Conservation (phyloP, 371 early-diverging fungal species). For the Mucor plumbeus region DNA sequence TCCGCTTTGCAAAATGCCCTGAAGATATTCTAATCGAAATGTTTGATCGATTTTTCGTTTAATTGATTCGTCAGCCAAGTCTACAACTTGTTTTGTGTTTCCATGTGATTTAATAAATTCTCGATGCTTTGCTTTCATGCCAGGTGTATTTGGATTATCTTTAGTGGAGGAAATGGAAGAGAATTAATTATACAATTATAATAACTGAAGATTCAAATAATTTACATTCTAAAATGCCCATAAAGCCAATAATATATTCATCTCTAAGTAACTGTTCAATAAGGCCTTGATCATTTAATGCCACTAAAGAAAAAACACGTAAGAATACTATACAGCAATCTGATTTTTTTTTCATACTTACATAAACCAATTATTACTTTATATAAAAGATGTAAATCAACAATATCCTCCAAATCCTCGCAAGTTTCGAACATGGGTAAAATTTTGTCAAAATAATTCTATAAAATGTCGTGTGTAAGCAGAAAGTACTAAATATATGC, state of each 20-base stretch:
- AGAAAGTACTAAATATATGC: too few relatives aligned
- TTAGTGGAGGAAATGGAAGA: conserved; percentile 16
- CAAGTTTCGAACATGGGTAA: conserved; percentile 73
- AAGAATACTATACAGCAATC: too few relatives aligned
- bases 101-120: conserved; percentile 70
- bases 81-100: conserved; percentile 10
- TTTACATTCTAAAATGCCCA: conserved; percentile 87
- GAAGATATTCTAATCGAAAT: conserved; percentile 83
- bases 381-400: conserved; percentile 75
- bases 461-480: background rate
- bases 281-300: conserved; percentile 54
- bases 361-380: conserved; percentile 75
- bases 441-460: conserved; percentile 79
- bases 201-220: background rate
- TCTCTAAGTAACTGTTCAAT: conserved; percentile 78
- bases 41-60: conserved; percentile 80
- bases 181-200: too few relatives aligned
- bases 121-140: conserved; percentile 72
- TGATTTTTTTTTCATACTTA: conserved; percentile 42
- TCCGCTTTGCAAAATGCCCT: conserved; percentile 74
- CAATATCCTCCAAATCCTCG: conserved; percentile 82
- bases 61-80: conserved; percentile 66
- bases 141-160: conserved; percentile 76
- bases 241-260: conserved; percentile 66
- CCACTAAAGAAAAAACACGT: conserved; percentile 17